These are phyloP conservation scores for Coriolopsis trogii DNA, from an alignment of 1,284 basidiomycete species.

Conservation along the genomic window DNA sequence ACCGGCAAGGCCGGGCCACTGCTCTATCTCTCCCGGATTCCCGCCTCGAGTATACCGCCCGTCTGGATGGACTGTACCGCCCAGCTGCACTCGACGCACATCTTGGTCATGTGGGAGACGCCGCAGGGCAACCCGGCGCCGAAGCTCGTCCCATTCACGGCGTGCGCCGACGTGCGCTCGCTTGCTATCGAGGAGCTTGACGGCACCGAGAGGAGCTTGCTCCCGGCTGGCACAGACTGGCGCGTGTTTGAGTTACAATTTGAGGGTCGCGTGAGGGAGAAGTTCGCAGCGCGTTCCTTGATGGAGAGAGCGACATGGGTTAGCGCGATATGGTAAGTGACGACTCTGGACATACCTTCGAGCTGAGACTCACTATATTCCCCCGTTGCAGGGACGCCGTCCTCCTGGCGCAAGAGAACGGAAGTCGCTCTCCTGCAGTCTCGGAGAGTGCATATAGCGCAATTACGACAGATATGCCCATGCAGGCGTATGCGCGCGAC, in stretches of 20 bases:
- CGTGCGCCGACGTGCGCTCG: slow-evolving; percentile 67
- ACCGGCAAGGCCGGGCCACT: slow-evolving; percentile 48
- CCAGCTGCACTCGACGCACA: slow-evolving; percentile 46
- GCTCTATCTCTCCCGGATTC: slow-evolving; percentile 49
- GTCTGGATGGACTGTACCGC: slow-evolving; percentile 60
- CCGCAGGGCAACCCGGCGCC: slow-evolving; percentile 46
- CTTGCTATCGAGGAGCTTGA: slow-evolving; percentile 46
- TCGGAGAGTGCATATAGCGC: slow-evolving; percentile 6
- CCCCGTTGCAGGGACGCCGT: slow-evolving; percentile 67
- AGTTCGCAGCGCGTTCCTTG: slow-evolving; percentile 62
- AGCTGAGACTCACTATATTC: background rate
- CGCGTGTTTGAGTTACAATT: slow-evolving; percentile 67
- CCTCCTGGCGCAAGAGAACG: slow-evolving; percentile 43
- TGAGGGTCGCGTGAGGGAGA: slow-evolving; percentile 51
- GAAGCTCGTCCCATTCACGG: slow-evolving; percentile 49
- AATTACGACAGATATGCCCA: too few relatives aligned
- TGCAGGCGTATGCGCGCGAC: background rate
- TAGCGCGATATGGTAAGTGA: slow-evolving; percentile 66
- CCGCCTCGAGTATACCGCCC: slow-evolving; percentile 32
- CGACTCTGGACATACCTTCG: background rate
- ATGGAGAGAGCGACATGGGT: slow-evolving; percentile 71
- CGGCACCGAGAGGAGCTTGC: slow-evolving; percentile 42
- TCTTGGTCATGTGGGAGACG: slow-evolving; percentile 52
- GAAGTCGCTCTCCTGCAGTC: slow-evolving; percentile 15
- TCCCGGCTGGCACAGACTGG: slow-evolving; percentile 39